Base-by-base conservation (phyloP, 805 yeast genomes). In the Lipomyces mesembrius region DNA sequence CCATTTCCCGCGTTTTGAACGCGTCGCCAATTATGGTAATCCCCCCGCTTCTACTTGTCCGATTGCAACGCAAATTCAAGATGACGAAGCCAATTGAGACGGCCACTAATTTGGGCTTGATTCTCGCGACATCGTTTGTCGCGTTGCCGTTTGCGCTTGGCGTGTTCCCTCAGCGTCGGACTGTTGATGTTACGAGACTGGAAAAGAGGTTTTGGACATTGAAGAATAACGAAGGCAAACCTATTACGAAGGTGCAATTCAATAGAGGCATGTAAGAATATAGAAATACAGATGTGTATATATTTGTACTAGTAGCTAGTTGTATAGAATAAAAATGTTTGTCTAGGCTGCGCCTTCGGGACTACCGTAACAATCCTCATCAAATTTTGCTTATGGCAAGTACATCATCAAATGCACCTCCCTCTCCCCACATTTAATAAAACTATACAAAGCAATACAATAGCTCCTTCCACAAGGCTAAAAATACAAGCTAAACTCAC, bases 11-110 rank as follows among this genome's bases (percentile, higher is more conserved):
- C 76, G 97, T 95, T 57, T 90, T 94, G 73, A 95, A 92, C 74
- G 98, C 98, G 20, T 90, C 99, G 0, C 99, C 99, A 22, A 85
- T 95, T 74, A 95, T 95, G 99, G 99, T 91, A 25, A 78, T 95
- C 5, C 99, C 99, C 1, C 98, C 99, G 2, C 83, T 95, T 74
- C 75, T 91, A 34, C 83, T 95, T 55, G 92, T 92, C 57, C 85
- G 83, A 76, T 81, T 95, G 71, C 98, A 95, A 79, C 75, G 88
- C 20, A 82, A 93, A 70, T 87, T 85, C 74, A 89, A 90, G 43
- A 90, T 87, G 76, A 84, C 93, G 7, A 78, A 85, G 66, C 82
- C 87, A 22, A 79, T 85, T 3, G 92, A 89, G 74, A 88, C 90
- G 5, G 75, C 83, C 17, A 88, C 87, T n/a, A 95, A 93, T 76